These are phyloP conservation scores for Acrodontium crateriforme DNA, from an alignment of 2,329 filamentous ascomycete genomes.

Conservation along the genomic window DNA sequence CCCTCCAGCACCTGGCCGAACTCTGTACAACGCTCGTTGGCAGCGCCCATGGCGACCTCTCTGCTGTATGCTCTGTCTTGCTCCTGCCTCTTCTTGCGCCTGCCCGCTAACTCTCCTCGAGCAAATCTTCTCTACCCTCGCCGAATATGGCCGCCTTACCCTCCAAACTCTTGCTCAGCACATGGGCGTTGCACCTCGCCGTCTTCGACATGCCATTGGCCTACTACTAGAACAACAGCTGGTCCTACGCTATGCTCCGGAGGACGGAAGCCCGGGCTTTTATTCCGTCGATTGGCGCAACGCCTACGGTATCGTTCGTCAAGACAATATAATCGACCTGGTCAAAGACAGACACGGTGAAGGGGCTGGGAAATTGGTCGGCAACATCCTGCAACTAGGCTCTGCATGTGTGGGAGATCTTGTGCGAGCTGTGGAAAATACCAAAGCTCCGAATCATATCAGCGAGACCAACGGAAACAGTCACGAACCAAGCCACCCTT, in stretches of 20 bases:
- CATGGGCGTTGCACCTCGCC: slow-evolving; percentile 57
- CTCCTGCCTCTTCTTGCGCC: slow-evolving; percentile 1
- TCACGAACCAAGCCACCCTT: slow-evolving; percentile 1
- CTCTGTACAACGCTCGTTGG: slow-evolving; percentile 81
- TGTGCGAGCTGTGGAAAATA: slow-evolving; percentile 22
- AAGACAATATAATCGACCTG: slow-evolving; percentile 66
- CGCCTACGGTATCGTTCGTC: slow-evolving; percentile 70
- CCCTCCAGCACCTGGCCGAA: slow-evolving; percentile 72
- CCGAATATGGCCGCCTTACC: slow-evolving; percentile 64
- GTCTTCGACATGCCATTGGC: slow-evolving; percentile 67
- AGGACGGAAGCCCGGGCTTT: slow-evolving; percentile 45
- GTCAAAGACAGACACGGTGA: slow-evolving; percentile 60
- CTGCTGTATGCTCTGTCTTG: slow-evolving; percentile 78
- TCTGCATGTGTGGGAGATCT: slow-evolving; percentile 61
- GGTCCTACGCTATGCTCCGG: slow-evolving; percentile 31
- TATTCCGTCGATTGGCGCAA: slow-evolving; percentile 75
- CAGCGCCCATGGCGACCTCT: slow-evolving; percentile 81
- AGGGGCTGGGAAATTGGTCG: slow-evolving; percentile 60
- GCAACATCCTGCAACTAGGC: slow-evolving; percentile 62
- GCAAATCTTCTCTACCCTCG: slow-evolving; percentile 72
- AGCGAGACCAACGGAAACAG: slow-evolving; percentile 7
- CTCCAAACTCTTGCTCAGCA: slow-evolving; percentile 55
- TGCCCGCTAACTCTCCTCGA: no score
- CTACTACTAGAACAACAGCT: slow-evolving; percentile 83
- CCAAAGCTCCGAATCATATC: slow-evolving; percentile 9